Base-by-base conservation (phyloP, 371 early-diverging fungal species). In the Apophysomyces elegans region DNA sequence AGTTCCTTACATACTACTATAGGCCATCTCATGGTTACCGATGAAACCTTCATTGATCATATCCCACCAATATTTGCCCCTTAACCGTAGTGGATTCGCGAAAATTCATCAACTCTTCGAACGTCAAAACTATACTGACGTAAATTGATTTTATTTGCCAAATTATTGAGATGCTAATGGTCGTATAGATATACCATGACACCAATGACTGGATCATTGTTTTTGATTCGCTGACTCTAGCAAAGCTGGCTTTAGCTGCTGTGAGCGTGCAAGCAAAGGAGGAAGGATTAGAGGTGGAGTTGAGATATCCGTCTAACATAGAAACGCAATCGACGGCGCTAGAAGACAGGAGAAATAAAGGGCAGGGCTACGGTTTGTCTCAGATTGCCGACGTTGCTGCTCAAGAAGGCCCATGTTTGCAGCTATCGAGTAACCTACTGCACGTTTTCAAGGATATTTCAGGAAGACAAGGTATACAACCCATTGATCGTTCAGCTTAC, bases 121-220 rank as follows among this genome's bases (percentile, higher is more conserved):
- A 21, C 35, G 21, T 21, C 21, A 21, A 26, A 50, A 21, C 21
- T 50, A 50, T 11, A 16, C 14, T 37, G 32, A 39, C 37, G 47
- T 43, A 39, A 32, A 45, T 14, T 16, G 12, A 44, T 58, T 7
- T 26, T 32, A 12, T 7, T 37, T 12, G 21, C 58, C 13, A 7
- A 50, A 50, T 18, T 18, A 50, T 16, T 4, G 21, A 50, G 16
- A 18, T 7, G 26, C 44, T n/a, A 18, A 35, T 4, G 18, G 12
- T 58, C 54, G 7, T 41, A 39, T 67, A 84, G 80, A 75, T 84
- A 36, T 83, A 79, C 46, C 80, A 84, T 16, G 84, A 87, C 68
- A 83, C 79, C 9, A 80, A 82, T n/a, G 78, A 84, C 57, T 87
- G 87, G 87, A 76, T 79, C 50, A 78, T 85, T 21, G 80, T 84